Evolutionary conservation across 495 filamentous ascomycete species (phyloP).

Genomic region (Niebla homalea): DNA sequence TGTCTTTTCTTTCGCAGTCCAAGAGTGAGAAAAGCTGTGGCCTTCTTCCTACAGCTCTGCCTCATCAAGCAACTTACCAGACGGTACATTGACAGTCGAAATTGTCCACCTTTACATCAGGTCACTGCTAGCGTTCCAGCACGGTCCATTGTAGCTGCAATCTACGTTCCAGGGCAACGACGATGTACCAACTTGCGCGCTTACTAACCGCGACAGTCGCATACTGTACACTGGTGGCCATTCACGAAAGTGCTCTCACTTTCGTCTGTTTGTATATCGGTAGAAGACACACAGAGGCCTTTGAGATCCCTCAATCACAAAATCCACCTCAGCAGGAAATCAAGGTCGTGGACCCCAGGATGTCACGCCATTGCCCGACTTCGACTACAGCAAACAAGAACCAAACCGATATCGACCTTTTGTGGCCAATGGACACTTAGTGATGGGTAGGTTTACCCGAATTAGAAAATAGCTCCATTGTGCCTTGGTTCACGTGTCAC

Average conservation of each 20-base stretch:
- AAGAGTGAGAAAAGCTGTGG: too few species aligned
- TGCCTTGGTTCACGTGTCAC: background rate
- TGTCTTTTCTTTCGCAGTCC: too few species aligned
- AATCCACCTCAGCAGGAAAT: background rate
- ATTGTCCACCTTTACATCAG: too few species aligned
- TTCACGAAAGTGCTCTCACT: background rate
- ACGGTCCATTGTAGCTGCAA: too few species aligned
- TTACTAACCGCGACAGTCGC: slow-evolving; percentile 1
- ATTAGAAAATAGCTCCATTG: background rate
- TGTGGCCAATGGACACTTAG: slow-evolving; percentile 5
- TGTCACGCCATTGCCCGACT: background rate
- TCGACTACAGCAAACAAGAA: slow-evolving; percentile 2
- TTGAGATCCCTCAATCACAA: background rate
- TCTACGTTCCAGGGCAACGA: background rate
- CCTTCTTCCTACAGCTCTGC: too few species aligned
- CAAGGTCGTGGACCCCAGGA: background rate
- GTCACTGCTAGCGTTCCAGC: too few species aligned
- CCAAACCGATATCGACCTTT: slow-evolving; percentile 10
- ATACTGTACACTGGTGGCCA: slow-evolving; percentile 1
- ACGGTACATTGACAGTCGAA: too few species aligned
- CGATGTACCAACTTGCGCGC: slow-evolving; percentile 6
- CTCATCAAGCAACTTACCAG: too few species aligned
- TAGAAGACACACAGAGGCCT: background rate
- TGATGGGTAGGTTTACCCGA: slow-evolving; percentile 1
- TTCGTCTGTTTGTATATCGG: background rate